A percentile compares a stretch with the other conserved stretches of the same genome.
phyloP scores from a whole-genome alignment of 768 basidiomycete species.

The Mrakia gelida region DNA sequence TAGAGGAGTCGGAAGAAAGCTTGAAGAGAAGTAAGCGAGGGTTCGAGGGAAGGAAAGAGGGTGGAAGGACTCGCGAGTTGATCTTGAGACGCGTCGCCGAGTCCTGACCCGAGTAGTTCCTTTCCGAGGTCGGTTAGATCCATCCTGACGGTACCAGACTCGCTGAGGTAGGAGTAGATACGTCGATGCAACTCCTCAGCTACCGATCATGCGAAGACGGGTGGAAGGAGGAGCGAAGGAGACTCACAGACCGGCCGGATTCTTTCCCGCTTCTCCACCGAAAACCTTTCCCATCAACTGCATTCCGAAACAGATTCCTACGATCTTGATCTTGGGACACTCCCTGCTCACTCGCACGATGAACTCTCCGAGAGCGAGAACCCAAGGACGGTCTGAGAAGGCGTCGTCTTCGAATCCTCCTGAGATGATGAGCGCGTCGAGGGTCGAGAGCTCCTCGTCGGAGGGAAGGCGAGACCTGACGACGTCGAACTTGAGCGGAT shows the following conservation, averaged over 20 bases:
- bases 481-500: neutral
- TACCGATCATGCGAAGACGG: too few relatives aligned
- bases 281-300: conserved; percentile 1
- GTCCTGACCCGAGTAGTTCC: neutral
- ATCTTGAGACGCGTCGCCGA: neutral
- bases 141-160: neutral
- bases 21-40: neutral
- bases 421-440: neutral
- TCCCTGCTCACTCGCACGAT: neutral
- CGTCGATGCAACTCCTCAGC: too few relatives aligned
- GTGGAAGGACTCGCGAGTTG: neutral
- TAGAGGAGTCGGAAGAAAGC: neutral
- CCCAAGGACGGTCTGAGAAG: neutral
- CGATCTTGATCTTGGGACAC: neutral
- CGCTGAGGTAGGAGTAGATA: too few relatives aligned
- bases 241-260: neutral
- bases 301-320: neutral
- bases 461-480: neutral
- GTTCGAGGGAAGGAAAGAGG: neutral
- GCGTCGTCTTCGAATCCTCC: conserved; percentile 1
- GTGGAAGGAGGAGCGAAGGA: neutral
- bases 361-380: neutral
- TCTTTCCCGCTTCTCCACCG: neutral
- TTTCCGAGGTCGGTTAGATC: neutral
- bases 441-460: neutral